Conservation (phyloP, 495 filamentous ascomycete genomes). For the Ramalina intermedia region DNA sequence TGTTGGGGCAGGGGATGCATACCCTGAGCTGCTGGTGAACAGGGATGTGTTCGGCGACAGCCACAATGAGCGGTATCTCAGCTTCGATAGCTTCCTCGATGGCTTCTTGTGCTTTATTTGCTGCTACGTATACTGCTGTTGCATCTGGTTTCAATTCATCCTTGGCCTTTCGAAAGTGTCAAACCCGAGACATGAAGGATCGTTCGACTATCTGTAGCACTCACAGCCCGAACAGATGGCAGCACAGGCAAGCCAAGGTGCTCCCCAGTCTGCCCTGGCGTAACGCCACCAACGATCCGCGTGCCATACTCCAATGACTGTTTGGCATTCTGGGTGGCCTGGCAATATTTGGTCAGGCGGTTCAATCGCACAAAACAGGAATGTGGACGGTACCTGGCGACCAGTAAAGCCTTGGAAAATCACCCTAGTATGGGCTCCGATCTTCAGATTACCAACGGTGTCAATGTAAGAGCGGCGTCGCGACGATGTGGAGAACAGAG, state of each 20-base stretch:
- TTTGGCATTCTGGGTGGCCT: constrained; percentile 71
- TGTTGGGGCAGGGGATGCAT: constrained; percentile 12
- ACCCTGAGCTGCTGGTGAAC: constrained; percentile 74
- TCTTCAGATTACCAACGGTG: constrained; percentile 63
- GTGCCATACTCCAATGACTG: constrained; percentile 78
- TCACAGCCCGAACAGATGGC: constrained; percentile 50
- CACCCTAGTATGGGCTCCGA: constrained; percentile 64
- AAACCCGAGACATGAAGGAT: not conserved
- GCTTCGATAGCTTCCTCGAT: constrained; percentile 85
- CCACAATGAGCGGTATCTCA: constrained; percentile 74
- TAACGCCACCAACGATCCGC: constrained; percentile 77
- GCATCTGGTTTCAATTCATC: constrained; percentile 66
- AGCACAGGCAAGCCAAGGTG: constrained; percentile 73
- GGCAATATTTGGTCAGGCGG: constrained; percentile 5
- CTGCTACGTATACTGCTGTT: constrained; percentile 75
- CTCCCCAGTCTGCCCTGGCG: constrained; percentile 58
- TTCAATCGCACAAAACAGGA: not conserved
- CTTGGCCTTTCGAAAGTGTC: constrained; percentile 43
- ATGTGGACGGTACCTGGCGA: constrained; percentile 8
- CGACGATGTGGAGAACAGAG: constrained; percentile 28
- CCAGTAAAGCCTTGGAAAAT: constrained; percentile 89
- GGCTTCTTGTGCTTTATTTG: constrained; percentile 57
- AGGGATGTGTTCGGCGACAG: constrained; percentile 85
- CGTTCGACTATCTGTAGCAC: constrained; percentile 4
- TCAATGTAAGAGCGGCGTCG: constrained; percentile 33